These are phyloP conservation scores for Flaveria floridana DNA, from an alignment of 140 eudicot species.

Conservation along the genomic window DNA sequence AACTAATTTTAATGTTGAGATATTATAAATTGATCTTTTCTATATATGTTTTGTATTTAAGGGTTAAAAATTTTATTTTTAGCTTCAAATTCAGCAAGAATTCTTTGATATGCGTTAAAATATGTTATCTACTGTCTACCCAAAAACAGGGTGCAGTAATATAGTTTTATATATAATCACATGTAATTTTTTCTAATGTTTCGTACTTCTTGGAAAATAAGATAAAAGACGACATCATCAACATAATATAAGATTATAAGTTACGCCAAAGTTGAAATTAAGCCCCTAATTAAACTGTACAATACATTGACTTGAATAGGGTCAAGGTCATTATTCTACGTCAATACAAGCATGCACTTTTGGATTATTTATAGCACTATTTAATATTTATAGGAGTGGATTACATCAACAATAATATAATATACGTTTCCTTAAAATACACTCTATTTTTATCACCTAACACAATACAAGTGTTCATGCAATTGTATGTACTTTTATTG, in stretches of 20 bases:
- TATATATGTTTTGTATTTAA: background rate
- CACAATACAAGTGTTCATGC: background rate
- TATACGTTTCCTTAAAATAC: background rate
- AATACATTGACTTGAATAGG: background rate
- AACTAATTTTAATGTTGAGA: background rate
- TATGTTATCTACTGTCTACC: background rate
- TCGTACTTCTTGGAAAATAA: background rate
- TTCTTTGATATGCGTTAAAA: background rate
- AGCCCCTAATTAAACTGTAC: background rate
- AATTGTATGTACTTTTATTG: background rate
- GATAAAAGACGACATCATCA: background rate
- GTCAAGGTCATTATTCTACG: conserved; percentile 6
- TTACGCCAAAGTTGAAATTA: conserved; percentile 1
- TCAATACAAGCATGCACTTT: conserved; percentile 12
- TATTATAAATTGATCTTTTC: background rate
- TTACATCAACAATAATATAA: background rate
- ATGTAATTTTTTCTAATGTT: background rate
- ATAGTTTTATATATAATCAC: background rate
- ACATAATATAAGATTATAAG: background rate
- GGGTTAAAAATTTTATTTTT: background rate
- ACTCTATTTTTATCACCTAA: too few species aligned
- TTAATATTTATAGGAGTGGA: background rate
- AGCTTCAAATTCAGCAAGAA: background rate
- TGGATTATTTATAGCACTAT: background rate
- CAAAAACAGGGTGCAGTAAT: background rate